These are phyloP conservation scores for Hypholoma fasciculare DNA, from an alignment of 768 basidiomycete species.

Conservation along the genomic window DNA sequence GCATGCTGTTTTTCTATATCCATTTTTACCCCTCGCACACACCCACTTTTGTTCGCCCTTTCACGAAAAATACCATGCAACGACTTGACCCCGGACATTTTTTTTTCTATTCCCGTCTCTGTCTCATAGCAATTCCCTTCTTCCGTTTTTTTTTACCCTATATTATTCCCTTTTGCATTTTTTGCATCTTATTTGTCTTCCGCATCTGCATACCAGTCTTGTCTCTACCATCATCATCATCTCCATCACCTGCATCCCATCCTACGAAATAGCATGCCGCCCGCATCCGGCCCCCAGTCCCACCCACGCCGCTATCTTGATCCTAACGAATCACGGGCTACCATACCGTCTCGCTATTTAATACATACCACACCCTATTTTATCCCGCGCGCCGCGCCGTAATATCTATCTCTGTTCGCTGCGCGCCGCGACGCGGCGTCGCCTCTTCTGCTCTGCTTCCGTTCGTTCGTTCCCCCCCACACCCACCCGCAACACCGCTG, in stretches of 20 bases:
- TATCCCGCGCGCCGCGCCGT: constrained; percentile 3
- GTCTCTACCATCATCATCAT: not conserved
- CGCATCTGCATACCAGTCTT: not conserved
- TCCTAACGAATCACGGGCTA: constrained; percentile 17
- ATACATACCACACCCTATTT: constrained; percentile 14
- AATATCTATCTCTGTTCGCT: constrained; percentile 16
- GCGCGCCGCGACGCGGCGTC: not conserved
- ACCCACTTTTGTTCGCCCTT: constrained; percentile 5
- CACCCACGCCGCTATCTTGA: constrained; percentile 3
- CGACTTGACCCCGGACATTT: constrained; percentile 5
- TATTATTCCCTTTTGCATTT: constrained; percentile 10
- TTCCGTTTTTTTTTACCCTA: constrained; percentile 2
- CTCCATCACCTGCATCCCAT: constrained; percentile 1
- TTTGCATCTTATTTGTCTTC: constrained; percentile 1
- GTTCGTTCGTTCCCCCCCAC: not conserved
- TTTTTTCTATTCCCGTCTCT: not conserved
- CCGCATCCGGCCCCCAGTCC: not conserved
- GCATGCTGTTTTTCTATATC: constrained; percentile 10
- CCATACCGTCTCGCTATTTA: constrained; percentile 21
- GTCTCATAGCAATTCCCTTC: not conserved
- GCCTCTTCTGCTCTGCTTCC: not conserved
- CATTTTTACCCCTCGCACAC: constrained; percentile 8
- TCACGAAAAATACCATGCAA: constrained; percentile 16
- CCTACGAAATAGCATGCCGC: constrained; percentile 4
- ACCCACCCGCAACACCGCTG: not conserved